These are phyloP conservation scores for Arachis monticola DNA, from an alignment of 331 rosid species.

Conservation along the genomic window DNA sequence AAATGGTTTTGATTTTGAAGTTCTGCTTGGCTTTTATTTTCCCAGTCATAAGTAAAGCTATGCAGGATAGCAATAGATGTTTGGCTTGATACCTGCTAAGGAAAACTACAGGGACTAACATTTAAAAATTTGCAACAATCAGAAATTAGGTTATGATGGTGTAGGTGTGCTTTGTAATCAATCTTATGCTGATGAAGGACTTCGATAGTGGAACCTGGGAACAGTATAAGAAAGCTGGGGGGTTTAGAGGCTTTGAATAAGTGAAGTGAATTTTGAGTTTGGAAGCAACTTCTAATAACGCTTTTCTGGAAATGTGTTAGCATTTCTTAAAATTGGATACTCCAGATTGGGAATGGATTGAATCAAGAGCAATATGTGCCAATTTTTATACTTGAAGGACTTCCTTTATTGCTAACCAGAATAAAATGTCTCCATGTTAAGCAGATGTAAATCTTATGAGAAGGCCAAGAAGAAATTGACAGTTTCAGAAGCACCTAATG, in stretches of 20 bases:
- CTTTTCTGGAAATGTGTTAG: background rate
- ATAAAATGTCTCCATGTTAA: constrained; percentile 28
- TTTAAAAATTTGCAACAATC: background rate
- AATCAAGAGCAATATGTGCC: background rate
- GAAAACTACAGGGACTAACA: background rate
- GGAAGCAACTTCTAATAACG: constrained; percentile 5
- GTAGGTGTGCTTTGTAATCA: background rate
- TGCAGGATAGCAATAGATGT: background rate
- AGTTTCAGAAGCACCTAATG: constrained; percentile 88
- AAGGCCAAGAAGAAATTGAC: constrained; percentile 96
- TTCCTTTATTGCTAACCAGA: constrained; percentile 21
- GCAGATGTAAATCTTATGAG: constrained; percentile 90
- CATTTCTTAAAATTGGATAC: background rate
- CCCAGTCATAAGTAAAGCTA: background rate
- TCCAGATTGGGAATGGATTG: background rate
- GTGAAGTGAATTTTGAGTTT: constrained; percentile 4
- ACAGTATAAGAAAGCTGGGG: background rate
- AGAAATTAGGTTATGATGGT: background rate
- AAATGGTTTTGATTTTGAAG: background rate
- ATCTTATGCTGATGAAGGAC: background rate
- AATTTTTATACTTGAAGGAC: constrained; percentile 1
- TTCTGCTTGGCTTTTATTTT: background rate
- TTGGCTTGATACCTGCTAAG: background rate
- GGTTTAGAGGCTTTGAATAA: background rate
- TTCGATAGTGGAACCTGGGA: background rate